phyloP scores from a whole-genome alignment of 768 basidiomycete species.

The Tricholoma terreum region DNA sequence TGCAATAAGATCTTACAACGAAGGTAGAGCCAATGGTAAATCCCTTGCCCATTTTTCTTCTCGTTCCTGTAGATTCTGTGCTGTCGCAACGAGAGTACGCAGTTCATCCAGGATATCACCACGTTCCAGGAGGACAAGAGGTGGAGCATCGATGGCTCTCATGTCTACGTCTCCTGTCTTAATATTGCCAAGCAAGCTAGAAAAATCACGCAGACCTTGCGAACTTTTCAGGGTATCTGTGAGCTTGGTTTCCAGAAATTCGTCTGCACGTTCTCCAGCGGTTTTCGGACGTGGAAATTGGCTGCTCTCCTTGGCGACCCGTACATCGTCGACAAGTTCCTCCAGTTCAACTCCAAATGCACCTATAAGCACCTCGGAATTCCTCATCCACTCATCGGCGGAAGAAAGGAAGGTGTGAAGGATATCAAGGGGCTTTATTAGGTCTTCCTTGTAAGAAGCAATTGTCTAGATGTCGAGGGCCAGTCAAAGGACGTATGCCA shows the following conservation, averaged over 20 bases:
- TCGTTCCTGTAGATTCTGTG: conserved; percentile 3
- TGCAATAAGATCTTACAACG: conserved; percentile 12
- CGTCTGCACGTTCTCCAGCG: conserved; percentile 13
- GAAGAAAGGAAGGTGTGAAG: conserved; percentile 20
- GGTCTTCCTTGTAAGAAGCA: conserved; percentile 11
- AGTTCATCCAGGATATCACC: conserved; percentile 22
- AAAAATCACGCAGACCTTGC: conserved; percentile 1
- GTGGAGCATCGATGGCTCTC: conserved; percentile 16
- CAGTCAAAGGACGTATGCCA: background rate
- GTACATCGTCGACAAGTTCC: conserved; percentile 17
- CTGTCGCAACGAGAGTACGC: conserved; percentile 7
- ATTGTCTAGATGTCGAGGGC: conserved; percentile 15
- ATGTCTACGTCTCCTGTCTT: conserved; percentile 9
- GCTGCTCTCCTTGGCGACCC: background rate
- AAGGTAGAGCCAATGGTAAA: conserved; percentile 13
- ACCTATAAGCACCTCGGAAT: conserved; percentile 31
- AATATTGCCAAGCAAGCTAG: background rate
- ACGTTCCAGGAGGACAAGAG: conserved; percentile 21
- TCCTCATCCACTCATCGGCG: conserved; percentile 14
- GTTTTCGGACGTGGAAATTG: background rate
- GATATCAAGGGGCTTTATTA: conserved; percentile 22
- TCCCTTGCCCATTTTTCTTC: conserved; percentile 15
- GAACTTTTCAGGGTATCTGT: conserved; percentile 8
- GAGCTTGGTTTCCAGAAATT: conserved; percentile 14
- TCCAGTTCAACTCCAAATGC: conserved; percentile 34